A percentile compares a stretch with the other conserved stretches of the same genome.
phyloP scores from a whole-genome alignment of 768 basidiomycete genomes.

The Flagelloscypha sp. region DNA sequence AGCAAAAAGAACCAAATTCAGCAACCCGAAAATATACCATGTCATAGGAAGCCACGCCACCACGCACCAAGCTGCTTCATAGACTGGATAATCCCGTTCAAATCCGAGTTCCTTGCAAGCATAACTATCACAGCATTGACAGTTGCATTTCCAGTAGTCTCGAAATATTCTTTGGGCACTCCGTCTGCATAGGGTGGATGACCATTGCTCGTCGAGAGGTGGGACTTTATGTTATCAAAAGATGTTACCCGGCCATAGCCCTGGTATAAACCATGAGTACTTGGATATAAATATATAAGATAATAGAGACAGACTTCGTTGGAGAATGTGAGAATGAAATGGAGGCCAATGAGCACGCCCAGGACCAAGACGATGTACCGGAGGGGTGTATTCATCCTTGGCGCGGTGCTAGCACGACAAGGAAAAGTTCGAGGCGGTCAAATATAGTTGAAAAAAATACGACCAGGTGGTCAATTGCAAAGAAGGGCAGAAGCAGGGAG shows the following conservation, averaged over 20 bases:
- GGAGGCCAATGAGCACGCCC: conserved; percentile 21
- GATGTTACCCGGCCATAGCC: background rate
- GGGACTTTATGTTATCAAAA: background rate
- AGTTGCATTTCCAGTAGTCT: background rate
- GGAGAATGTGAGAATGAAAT: conserved; percentile 35
- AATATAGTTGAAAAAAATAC: no score
- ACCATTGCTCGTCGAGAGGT: background rate
- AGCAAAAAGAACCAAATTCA: no score
- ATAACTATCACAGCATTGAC: conserved; percentile 82
- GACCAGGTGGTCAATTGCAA: no score
- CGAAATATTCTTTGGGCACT: background rate
- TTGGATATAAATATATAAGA: no score
- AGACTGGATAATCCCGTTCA: conserved; percentile 51
- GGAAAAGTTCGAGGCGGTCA: no score
- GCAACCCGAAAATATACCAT: no score
- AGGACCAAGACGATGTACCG: conserved; percentile 14
- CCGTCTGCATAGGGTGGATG: background rate
- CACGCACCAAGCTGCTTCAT: conserved; percentile 71
- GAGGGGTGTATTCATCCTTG: conserved; percentile 13
- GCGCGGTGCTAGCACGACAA: no score
- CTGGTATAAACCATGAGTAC: no score
- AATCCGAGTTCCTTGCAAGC: conserved; percentile 59
- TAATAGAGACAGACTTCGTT: no score
- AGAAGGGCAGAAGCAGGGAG: no score
- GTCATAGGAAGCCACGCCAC: no score